A percentile compares a stretch with the other conserved stretches of the same genome.
Evolutionary conservation across 2,329 filamentous ascomycete species (phyloP).

Genomic region (Claviceps fusiformis): DNA sequence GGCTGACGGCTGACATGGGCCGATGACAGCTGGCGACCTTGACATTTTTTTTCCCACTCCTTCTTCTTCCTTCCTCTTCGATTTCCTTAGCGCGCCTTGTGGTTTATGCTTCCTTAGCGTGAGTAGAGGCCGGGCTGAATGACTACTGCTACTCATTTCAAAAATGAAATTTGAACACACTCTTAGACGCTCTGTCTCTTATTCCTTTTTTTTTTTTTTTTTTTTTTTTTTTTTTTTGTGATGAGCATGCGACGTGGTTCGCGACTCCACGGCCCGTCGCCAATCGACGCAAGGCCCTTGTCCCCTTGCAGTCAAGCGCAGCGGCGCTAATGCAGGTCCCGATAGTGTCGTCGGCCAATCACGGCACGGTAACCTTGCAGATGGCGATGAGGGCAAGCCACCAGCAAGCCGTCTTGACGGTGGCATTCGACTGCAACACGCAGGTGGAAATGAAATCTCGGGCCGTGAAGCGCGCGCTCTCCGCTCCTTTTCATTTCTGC

Average conservation of each 20-base stretch:
- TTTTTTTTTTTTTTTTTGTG: background rate
- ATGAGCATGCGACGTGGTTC: no score
- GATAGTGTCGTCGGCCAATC: constrained; percentile 4
- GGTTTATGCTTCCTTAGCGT: background rate
- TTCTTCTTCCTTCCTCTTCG: no score
- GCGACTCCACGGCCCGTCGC: background rate
- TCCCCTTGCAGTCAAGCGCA: background rate
- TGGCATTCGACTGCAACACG: no score
- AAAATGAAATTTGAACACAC: background rate
- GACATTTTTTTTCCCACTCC: no score
- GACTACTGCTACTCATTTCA: background rate
- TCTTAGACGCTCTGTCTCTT: no score
- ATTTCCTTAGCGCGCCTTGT: background rate
- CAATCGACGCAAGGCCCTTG: constrained; percentile 1
- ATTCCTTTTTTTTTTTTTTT: background rate
- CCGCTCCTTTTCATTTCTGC: background rate
- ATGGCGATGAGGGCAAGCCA: constrained; percentile 5
- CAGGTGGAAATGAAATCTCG: background rate
- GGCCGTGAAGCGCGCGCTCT: background rate
- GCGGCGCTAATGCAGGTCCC: constrained; percentile 8
- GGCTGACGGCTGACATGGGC: no score
- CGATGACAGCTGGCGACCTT: no score
- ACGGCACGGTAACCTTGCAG: constrained; percentile 1
- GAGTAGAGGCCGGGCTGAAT: no score
- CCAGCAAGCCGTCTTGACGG: background rate